phyloP scores from a whole-genome alignment of 2,329 filamentous ascomycete species.

The Diaporthe amygdali region DNA sequence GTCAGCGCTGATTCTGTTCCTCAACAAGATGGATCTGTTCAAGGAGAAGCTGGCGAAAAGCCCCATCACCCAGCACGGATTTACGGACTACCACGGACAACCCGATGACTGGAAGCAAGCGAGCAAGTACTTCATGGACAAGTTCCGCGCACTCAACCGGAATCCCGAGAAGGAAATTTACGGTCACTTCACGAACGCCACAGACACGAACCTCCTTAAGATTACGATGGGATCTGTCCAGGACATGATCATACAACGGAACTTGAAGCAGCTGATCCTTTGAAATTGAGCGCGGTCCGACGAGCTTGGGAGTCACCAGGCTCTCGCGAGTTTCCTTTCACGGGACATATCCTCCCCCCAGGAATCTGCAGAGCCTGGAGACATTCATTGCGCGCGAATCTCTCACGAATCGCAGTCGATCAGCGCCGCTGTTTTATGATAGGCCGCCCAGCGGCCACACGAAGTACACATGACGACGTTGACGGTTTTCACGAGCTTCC shows the following conservation, averaged over 20 bases:
- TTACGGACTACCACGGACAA: conserved; percentile 79
- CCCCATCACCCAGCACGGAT: conserved; percentile 75
- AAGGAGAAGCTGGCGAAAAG: conserved; percentile 75
- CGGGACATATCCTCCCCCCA: background rate
- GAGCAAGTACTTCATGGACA: conserved; percentile 82
- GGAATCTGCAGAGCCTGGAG: conserved; percentile 5
- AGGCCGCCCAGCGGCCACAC: conserved; percentile 1
- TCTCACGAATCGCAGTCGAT: conserved; percentile 24
- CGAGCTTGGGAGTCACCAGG: conserved; percentile 16
- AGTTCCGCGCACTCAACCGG: conserved; percentile 78
- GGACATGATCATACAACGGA: conserved; percentile 87
- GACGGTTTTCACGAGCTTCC: conserved; percentile 13
- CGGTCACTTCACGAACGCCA: conserved; percentile 67
- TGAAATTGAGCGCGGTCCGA: conserved; percentile 42
- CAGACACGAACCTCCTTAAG: conserved; percentile 77
- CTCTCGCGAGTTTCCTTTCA: background rate
- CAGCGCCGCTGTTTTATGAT: conserved; percentile 20
- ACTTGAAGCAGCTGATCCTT: conserved; percentile 79
- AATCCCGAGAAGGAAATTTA: conserved; percentile 69
- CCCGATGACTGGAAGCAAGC: conserved; percentile 75
- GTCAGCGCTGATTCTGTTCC: conserved; percentile 81
- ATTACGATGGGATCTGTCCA: conserved; percentile 87
- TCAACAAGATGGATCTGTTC: conserved; percentile 90
- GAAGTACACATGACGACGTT: conserved; percentile 11
- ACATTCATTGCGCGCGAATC: conserved; percentile 18